These are phyloP conservation scores for Arachnopeziza araneosa DNA, from an alignment of 2,329 filamentous ascomycete genomes.

Conservation along the genomic window DNA sequence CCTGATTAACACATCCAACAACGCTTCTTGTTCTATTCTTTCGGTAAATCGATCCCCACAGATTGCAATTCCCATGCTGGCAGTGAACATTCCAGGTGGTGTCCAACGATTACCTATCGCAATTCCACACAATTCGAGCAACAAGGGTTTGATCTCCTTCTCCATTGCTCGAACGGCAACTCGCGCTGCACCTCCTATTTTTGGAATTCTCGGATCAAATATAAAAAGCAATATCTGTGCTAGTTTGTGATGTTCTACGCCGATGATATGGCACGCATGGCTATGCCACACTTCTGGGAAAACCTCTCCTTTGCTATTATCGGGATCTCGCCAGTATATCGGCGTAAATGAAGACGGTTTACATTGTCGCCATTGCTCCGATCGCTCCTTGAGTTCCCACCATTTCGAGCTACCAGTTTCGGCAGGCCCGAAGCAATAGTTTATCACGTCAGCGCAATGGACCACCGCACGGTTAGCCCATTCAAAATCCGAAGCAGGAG, in stretches of 20 bases:
- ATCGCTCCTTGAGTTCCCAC: constrained; percentile 40
- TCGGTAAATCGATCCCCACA: constrained; percentile 49
- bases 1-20: constrained; percentile 41
- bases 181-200: constrained; percentile 39
- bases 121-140: constrained; percentile 53
- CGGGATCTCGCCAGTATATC: constrained; percentile 40
- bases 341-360: constrained; percentile 50
- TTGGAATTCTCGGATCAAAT: constrained; percentile 49
- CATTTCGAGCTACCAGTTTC: constrained; percentile 34
- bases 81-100: constrained; percentile 51
- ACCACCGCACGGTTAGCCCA: constrained; percentile 59
- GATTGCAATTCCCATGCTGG: constrained; percentile 49
- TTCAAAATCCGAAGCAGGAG: constrained; percentile 43
- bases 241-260: constrained; percentile 54
- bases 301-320: constrained; percentile 30
- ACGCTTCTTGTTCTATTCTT: constrained; percentile 40
- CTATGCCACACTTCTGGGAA: constrained; percentile 56
- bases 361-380: constrained; percentile 40
- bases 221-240: constrained; percentile 51
- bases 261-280: constrained; percentile 51
- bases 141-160: constrained; percentile 29
- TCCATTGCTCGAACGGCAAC: constrained; percentile 37
- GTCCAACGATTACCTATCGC: constrained; percentile 50
- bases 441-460: constrained; percentile 57
- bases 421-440: constrained; percentile 52